Evolutionary conservation across 768 basidiomycete genomes (phyloP).

Genomic region (Heimioporus sp.): DNA sequence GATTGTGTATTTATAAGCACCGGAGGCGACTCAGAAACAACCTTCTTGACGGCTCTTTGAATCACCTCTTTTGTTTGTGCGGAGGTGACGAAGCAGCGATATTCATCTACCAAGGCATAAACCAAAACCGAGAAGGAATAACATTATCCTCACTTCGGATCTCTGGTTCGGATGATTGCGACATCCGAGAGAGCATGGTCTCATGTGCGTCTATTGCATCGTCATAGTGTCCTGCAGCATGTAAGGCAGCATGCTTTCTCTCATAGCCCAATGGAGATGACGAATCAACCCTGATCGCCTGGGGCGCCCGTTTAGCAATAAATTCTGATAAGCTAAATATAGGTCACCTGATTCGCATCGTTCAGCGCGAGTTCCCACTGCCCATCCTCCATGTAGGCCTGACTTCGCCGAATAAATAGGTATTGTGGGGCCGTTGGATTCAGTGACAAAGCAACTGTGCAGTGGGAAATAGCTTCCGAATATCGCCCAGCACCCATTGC

Average conservation of each 20-base stretch:
- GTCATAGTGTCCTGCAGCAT: background rate
- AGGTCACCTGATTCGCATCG: background rate
- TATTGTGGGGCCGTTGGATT: background rate
- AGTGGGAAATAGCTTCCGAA: background rate
- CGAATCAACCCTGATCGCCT: constrained; percentile 10
- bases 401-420: background rate
- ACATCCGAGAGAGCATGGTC: constrained; percentile 9
- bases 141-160: background rate
- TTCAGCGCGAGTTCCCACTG: background rate
- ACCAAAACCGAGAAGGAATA: background rate
- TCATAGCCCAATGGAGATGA: constrained; percentile 11
- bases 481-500: background rate
- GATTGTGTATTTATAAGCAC: constrained; percentile 10
- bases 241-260: constrained; percentile 7
- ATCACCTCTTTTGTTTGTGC: background rate
- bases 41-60: background rate
- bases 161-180: background rate
- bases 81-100: background rate
- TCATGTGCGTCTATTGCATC: background rate
- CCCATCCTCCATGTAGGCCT: background rate
- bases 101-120: background rate
- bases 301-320: background rate
- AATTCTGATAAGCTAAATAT: background rate
- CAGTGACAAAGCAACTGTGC: background rate
- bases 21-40: background rate